These are phyloP conservation scores for Monosporascus sp. DNA, from an alignment of 2,329 filamentous ascomycete genomes.

Conservation along the genomic window DNA sequence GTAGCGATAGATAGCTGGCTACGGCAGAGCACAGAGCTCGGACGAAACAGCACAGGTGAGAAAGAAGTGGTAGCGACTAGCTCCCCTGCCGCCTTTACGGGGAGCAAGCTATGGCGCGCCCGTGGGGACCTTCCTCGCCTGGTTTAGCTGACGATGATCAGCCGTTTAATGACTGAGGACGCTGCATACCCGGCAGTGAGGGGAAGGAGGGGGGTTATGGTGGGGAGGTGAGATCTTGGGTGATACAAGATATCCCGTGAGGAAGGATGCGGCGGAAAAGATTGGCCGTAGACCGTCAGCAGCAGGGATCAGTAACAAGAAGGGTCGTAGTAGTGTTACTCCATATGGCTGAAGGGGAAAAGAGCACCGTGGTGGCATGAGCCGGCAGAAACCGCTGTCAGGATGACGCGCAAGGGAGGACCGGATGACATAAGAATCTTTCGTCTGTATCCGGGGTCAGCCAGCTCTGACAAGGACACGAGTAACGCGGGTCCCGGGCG, in stretches of 20 bases:
- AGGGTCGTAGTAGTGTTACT: background rate
- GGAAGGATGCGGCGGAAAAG: background rate
- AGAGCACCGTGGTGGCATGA: too few species aligned
- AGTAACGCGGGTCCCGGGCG: background rate
- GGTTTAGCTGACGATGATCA: too few species aligned
- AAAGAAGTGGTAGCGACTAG: too few species aligned
- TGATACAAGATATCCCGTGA: background rate
- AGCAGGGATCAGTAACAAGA: background rate
- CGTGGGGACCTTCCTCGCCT: too few species aligned
- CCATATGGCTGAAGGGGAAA: background rate
- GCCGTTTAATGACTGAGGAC: too few species aligned
- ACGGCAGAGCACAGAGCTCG: too few species aligned
- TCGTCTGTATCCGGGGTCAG: background rate
- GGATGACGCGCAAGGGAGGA: background rate
- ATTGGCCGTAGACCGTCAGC: background rate
- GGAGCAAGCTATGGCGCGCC: too few species aligned
- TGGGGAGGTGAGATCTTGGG: background rate
- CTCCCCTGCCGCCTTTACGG: too few species aligned
- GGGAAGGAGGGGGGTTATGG: background rate
- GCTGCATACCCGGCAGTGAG: too few species aligned
- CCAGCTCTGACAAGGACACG: background rate
- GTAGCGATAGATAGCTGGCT: too few species aligned
- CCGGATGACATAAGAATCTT: background rate
- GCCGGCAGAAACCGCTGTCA: too few species aligned
- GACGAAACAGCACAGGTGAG: too few species aligned